These are phyloP conservation scores for Paecilomyces sp. DNA, from an alignment of 2,329 filamentous ascomycete species.

Conservation along the genomic window DNA sequence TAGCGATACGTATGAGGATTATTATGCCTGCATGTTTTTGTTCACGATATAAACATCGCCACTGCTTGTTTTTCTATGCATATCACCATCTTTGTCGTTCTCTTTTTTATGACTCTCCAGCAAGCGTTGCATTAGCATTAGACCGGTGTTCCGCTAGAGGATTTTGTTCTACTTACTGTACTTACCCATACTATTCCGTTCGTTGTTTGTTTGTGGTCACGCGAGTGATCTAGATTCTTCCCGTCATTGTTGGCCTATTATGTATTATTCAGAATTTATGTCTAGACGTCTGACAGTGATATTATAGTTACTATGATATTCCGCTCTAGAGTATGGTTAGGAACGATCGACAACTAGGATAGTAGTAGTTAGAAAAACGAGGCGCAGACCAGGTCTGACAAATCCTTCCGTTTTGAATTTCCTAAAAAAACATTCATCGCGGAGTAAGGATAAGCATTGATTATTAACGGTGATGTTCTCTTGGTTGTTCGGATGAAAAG, in stretches of 20 bases:
- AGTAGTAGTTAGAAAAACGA: too few species aligned
- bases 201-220: not conserved
- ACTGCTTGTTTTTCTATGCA: not conserved
- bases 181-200: not conserved
- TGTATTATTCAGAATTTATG: not conserved
- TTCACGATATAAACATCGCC: not conserved
- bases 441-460: not conserved
- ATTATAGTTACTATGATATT: not conserved
- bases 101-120: not conserved
- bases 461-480: not conserved
- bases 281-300: not conserved
- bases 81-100: not conserved
- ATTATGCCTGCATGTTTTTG: not conserved
- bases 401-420: too few species aligned
- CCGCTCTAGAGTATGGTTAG: too few species aligned
- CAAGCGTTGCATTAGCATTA: not conserved
- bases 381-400: too few species aligned
- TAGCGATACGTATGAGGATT: not conserved
- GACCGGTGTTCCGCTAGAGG: not conserved
- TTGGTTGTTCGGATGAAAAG: not conserved
- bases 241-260: not conserved
- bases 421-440: not conserved
- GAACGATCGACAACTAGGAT: too few species aligned
- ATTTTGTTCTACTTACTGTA: not conserved
- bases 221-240: not conserved